phyloP scores from a whole-genome alignment of 495 filamentous ascomycete species.

The Trichoderma virens region DNA sequence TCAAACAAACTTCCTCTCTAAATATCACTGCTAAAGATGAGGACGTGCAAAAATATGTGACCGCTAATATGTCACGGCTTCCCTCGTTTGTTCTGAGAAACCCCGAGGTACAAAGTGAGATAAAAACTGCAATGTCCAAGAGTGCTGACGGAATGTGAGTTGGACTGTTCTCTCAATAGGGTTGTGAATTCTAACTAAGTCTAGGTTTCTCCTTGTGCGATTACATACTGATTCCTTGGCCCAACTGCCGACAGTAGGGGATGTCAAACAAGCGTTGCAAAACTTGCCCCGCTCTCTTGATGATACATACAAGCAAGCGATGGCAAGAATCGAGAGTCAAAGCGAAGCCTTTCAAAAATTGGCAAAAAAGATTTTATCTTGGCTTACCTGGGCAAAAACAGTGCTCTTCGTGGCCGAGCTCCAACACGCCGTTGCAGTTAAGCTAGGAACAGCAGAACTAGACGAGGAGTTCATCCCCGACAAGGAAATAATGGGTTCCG shows the following conservation, averaged over 20 bases:
- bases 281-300: slow-evolving; percentile 23
- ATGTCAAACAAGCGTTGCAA: slow-evolving; percentile 28
- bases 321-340: slow-evolving; percentile 37
- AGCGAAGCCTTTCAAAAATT: slow-evolving; percentile 17
- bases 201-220: slow-evolving; percentile 49
- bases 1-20: slow-evolving; percentile 12
- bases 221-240: slow-evolving; percentile 40
- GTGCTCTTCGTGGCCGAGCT: slow-evolving; percentile 37
- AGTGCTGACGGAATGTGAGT: neutral
- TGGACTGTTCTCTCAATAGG: neutral
- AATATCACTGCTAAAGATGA: slow-evolving; percentile 27
- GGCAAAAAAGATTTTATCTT: slow-evolving; percentile 33
- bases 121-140: neutral
- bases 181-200: neutral
- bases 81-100: neutral
- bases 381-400: slow-evolving; percentile 36
- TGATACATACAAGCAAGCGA: slow-evolving; percentile 34
- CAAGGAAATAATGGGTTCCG: slow-evolving; percentile 32
- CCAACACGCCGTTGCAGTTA: slow-evolving; percentile 38
- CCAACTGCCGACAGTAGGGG: slow-evolving; percentile 23
- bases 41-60: slow-evolving; percentile 24
- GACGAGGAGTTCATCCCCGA: slow-evolving; percentile 33
- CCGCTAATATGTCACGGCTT: neutral
- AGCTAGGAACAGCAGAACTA: slow-evolving; percentile 21
- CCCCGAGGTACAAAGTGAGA: neutral